Conservation (phyloP, 1,284 basidiomycete genomes). For the Rhodotorula glutinis region DNA sequence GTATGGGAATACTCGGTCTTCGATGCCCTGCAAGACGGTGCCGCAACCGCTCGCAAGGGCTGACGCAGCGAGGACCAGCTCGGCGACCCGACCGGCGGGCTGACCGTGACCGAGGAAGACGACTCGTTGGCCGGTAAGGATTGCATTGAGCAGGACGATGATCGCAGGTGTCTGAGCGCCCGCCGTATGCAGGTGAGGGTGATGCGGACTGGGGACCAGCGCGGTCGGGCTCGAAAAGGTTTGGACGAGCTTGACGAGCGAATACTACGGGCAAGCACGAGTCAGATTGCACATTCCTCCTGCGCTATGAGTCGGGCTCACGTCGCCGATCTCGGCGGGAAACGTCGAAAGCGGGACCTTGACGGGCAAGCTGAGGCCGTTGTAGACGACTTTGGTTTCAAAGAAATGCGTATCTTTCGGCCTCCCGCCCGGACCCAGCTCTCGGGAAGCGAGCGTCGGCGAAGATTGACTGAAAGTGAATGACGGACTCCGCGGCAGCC, state of each 20-base stretch:
- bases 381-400: constrained; percentile 77
- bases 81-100: constrained; percentile 78
- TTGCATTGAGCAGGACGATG: constrained; percentile 89
- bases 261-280: constrained; percentile 62
- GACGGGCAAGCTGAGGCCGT: constrained; percentile 62
- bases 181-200: constrained; percentile 88
- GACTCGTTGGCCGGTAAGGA: constrained; percentile 87
- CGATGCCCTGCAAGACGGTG: constrained; percentile 76
- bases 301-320: constrained; percentile 52
- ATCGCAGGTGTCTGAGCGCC: constrained; percentile 86
- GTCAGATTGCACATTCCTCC: background rate
- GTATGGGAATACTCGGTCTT: constrained; percentile 87
- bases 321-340: constrained; percentile 92
- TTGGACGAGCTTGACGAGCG: constrained; percentile 82
- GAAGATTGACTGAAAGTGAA: background rate
- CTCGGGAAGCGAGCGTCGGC: background rate
- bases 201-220: constrained; percentile 66
- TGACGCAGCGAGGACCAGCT: constrained; percentile 87
- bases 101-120: constrained; percentile 79
- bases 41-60: constrained; percentile 88
- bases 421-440: background rate
- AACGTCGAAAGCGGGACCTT: constrained; percentile 81
- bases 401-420: constrained; percentile 81
- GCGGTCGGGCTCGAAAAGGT: constrained; percentile 72
- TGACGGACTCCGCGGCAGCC: background rate